Percentiles rank a stretch among this genome's conserved stretches.
phyloP scores from a whole-genome alignment of 345 rosid species.

The Eucalyptus marginata region DNA sequence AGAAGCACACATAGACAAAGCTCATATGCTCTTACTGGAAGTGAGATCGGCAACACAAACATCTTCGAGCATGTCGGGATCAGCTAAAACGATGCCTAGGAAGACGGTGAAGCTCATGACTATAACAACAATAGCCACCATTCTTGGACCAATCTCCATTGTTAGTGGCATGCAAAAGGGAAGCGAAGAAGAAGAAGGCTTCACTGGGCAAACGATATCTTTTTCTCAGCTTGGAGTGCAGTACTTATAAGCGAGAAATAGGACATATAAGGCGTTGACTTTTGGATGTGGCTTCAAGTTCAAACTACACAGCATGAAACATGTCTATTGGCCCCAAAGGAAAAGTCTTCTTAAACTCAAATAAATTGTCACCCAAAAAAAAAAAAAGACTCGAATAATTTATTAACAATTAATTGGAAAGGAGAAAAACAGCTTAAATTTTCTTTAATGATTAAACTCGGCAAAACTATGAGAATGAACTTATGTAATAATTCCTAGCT shows the following conservation, averaged over 20 bases:
- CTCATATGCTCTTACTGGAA: background rate
- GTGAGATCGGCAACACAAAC: constrained; percentile 69
- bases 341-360: background rate
- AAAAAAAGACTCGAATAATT: too few relatives aligned
- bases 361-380: too few relatives aligned
- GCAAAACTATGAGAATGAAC: background rate
- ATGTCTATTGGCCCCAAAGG: background rate
- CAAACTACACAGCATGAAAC: background rate
- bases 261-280: background rate
- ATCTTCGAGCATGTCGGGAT: constrained; percentile 68
- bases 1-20: background rate
- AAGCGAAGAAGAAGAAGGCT: background rate
- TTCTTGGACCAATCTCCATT: background rate
- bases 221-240: background rate
- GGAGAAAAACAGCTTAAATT: background rate
- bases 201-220: background rate
- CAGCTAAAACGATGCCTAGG: constrained; percentile 30
- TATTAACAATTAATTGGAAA: background rate
- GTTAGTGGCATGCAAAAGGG: background rate
- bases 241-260: background rate
- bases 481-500: background rate
- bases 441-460: background rate
- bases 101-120: background rate
- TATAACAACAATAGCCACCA: background rate
- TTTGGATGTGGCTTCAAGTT: background rate